Base-by-base conservation (phyloP, 2,329 filamentous ascomycete genomes). In the Annulohypoxylon truncatum region DNA sequence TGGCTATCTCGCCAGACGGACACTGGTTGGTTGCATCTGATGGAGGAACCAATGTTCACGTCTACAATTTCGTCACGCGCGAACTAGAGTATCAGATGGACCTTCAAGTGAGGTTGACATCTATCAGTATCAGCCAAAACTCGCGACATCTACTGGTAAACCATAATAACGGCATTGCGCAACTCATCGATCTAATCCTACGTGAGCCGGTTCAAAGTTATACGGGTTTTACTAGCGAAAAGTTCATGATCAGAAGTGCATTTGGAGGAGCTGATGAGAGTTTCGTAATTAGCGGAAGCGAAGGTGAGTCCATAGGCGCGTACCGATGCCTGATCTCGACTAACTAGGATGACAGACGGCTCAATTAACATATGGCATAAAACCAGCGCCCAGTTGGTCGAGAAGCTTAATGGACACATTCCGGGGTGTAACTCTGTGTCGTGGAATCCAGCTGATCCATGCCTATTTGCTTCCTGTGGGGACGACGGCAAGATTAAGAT, bases 211-310 rank as follows among this genome's bases (percentile, higher is more conserved):
- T 95, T 3, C 90, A 91, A 71, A 89, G 85, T 71, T 98, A 92
- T 76, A 83, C 87, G 13, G 94, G 93, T 0, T 91, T 94, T 67
- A 87, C 85, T 44, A 92, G 94, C 67, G 90, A 89, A 57, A 82
- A 90, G 1, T 97, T 84, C 75, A 86, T 97, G 59, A 96, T 99
- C 64, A 87, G 95, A 53, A 92, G 90, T 73, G 83, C 85, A 0
- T 96, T 97, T 79, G 96, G 96, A 15, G 96, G 96, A 29, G 94
- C 95, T 1, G 90, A 92, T 63, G 94, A 97, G 80, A 94, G 91
- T 76, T 97, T 97, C 77, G 91, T 98, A 8, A 84, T 96, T 26
- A 95, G 92, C 74, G 96, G 96, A 9, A 97, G 94, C 74, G 94
- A 97, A 85, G 92, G 93, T 94, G 81, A 74, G 83, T 72, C 24